A percentile compares a stretch with the other conserved stretches of the same genome.
These are phyloP conservation scores for Arthrobotrys megalospora DNA, from an alignment of 2,329 filamentous ascomycete species.

Conservation along the genomic window DNA sequence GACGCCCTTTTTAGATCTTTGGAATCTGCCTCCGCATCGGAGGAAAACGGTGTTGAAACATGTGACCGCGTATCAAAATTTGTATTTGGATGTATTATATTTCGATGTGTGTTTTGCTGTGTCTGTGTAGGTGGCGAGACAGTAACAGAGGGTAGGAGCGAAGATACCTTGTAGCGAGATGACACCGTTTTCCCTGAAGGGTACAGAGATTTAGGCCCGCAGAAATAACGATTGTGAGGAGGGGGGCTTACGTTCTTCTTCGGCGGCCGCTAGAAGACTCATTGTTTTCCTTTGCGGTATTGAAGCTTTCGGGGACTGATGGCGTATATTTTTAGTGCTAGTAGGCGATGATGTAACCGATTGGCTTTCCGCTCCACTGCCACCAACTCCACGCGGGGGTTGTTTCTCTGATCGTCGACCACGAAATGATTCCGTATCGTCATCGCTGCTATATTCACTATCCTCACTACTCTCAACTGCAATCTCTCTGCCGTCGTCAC, in stretches of 20 bases:
- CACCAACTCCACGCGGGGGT: not conserved
- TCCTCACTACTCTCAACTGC: conserved; percentile 80
- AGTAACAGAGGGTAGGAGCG: conserved; percentile 62
- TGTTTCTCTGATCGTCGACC: conserved; percentile 54
- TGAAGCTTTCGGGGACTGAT: conserved; percentile 6
- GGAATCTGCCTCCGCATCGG: conserved; percentile 87
- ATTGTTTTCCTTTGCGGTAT: conserved; percentile 70
- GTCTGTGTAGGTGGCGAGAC: conserved; percentile 62
- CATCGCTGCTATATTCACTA: conserved; percentile 67
- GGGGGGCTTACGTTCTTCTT: conserved; percentile 80
- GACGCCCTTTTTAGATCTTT: conserved; percentile 90
- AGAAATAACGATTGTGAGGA: conserved; percentile 1
- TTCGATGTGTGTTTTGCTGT: conserved; percentile 70
- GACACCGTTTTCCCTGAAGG: conserved; percentile 63
- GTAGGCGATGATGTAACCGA: not conserved
- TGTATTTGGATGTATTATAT: conserved; percentile 82
- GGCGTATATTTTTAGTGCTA: not conserved
- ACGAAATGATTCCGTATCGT: conserved; percentile 64
- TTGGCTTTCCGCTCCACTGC: not conserved
- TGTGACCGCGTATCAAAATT: conserved; percentile 81
- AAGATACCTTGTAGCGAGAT: conserved; percentile 63
- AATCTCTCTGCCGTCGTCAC: conserved; percentile 71
- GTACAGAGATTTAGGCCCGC: not conserved
- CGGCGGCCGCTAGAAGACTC: conserved; percentile 80
- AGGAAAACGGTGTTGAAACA: conserved; percentile 77